phyloP scores from a whole-genome alignment of 352 stramenopile genomes.

The Phytopythium montanum region DNA sequence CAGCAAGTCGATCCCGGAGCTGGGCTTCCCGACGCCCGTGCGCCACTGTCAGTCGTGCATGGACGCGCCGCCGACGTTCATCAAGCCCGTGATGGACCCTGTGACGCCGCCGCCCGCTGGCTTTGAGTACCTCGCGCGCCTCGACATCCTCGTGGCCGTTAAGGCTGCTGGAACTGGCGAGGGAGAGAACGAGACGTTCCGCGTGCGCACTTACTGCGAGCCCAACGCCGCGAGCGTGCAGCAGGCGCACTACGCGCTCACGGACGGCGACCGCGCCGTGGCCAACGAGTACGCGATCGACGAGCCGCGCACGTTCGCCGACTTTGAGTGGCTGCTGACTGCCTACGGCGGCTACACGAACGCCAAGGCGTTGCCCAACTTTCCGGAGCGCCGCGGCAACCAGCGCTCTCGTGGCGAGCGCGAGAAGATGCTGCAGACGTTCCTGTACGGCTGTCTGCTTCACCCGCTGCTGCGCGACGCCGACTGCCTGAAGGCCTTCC shows the following conservation, averaged over 20 bases:
- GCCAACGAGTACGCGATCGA: conserved; percentile 82
- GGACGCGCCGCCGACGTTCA: conserved; percentile 72
- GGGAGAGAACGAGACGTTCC: conserved; percentile 44
- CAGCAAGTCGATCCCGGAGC: conserved; percentile 79
- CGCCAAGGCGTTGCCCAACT: conserved; percentile 74
- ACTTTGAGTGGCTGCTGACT: conserved; percentile 82
- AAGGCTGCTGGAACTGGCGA: conserved; percentile 31
- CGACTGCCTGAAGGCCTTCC: conserved; percentile 81
- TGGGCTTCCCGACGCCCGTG: conserved; percentile 73
- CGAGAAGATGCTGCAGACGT: conserved; percentile 72
- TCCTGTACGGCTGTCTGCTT: conserved; percentile 77
- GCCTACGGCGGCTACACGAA: conserved; percentile 78
- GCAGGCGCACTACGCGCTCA: conserved; percentile 43
- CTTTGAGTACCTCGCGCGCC: conserved; percentile 84
- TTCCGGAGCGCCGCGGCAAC: conserved; percentile 64
- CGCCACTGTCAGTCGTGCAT: conserved; percentile 82
- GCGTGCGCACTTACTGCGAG: conserved; percentile 81
- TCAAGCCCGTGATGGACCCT: conserved; percentile 73
- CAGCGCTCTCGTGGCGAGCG: conserved; percentile 27
- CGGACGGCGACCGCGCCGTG: conserved; percentile 55
- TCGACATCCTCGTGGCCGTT: conserved; percentile 72
- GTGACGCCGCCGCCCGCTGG: conserved; percentile 71
- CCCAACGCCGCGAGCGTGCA: conserved; percentile 58
- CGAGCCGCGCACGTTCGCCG: conserved; percentile 59
- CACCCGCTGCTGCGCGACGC: conserved; percentile 75